Evolutionary conservation across 2,329 filamentous ascomycete species (phyloP).

Genomic region (Fusarium hainanense): DNA sequence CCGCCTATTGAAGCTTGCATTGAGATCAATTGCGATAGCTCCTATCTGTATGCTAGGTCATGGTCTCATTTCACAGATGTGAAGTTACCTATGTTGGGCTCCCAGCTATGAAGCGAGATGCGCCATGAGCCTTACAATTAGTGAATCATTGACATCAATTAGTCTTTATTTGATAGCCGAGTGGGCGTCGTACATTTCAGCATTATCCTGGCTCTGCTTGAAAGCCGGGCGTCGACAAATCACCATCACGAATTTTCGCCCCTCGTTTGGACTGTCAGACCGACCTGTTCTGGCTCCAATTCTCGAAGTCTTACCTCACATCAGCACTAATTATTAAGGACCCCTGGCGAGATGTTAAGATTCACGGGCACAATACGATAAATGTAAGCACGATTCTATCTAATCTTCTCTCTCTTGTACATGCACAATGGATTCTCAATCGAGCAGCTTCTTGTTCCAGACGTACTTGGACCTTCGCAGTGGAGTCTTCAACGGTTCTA

Average conservation of each 20-base stretch:
- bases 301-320: background rate
- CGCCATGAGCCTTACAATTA: background rate
- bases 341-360: no score
- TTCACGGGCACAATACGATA: background rate
- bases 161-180: background rate
- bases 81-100: background rate
- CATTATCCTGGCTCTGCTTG: background rate
- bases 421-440: background rate
- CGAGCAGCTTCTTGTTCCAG: background rate
- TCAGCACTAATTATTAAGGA: conserved; percentile 4
- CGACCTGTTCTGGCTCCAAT: background rate
- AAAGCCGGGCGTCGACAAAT: background rate
- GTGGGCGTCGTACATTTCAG: background rate
- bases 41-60: background rate
- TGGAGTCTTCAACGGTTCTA: conserved; percentile 47
- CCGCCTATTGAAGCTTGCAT: no score
- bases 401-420: no score
- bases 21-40: no score
- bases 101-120: background rate
- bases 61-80: background rate
- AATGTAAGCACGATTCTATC: background rate
- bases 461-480: conserved; percentile 5
- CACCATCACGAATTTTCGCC: background rate
- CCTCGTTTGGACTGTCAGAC: background rate
- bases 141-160: background rate